Conservation (phyloP, 495 filamentous ascomycete species). For the Neurospora sp. region DNA sequence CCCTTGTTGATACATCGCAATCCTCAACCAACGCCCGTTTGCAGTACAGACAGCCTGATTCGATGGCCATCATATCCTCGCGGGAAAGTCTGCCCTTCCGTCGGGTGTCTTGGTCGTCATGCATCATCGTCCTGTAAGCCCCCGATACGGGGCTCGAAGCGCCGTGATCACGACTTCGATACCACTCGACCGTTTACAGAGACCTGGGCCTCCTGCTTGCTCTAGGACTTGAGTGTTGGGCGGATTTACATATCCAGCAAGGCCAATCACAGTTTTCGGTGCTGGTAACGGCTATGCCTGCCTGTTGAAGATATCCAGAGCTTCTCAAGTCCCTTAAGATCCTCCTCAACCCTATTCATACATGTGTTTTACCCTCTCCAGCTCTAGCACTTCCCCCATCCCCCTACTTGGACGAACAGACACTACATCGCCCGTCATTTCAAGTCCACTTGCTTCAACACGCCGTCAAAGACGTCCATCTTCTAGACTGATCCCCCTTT, state of each 20-base stretch:
- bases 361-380: not conserved
- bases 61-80: not conserved
- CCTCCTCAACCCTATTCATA: not conserved
- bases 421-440: not conserved
- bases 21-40: not conserved
- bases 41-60: not conserved
- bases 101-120: not conserved
- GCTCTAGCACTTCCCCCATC: not conserved
- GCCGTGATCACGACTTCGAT: not conserved
- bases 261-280: not conserved
- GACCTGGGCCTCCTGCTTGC: not conserved
- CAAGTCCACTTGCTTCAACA: not conserved
- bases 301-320: not conserved
- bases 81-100: not conserved
- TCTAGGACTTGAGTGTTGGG: not conserved
- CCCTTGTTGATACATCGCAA: not conserved
- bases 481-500: not conserved
- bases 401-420: not conserved
- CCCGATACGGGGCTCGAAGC: not conserved
- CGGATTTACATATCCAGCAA: not conserved
- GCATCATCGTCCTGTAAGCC: not conserved
- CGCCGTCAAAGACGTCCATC: not conserved
- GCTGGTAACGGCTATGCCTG: not conserved
- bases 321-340: not conserved
- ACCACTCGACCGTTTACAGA: not conserved